These are phyloP conservation scores for Lobosporangium transversale DNA, from an alignment of 192 early-diverging fungal species.

Conservation along the genomic window DNA sequence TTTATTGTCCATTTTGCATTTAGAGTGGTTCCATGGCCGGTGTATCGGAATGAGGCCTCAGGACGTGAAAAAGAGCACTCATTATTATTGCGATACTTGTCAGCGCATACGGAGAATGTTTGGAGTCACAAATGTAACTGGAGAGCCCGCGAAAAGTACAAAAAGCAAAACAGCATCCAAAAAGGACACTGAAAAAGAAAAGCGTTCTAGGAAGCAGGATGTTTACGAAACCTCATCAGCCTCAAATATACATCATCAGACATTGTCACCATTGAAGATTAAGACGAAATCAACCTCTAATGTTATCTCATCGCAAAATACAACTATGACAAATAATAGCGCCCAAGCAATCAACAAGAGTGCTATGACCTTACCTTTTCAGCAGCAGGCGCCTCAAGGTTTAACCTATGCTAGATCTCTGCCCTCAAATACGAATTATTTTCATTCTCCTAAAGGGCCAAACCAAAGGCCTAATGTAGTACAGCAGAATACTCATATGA, in stretches of 20 bases:
- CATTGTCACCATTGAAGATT: constrained; percentile 1
- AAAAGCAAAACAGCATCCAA: constrained; percentile 19
- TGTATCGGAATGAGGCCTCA: constrained; percentile 61
- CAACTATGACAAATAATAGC: neutral
- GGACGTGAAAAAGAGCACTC: constrained; percentile 45
- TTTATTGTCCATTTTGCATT: neutral
- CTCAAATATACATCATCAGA: neutral
- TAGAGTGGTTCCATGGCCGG: constrained; percentile 70
- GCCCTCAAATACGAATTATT: no score
- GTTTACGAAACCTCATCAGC: neutral
- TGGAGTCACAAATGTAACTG: constrained; percentile 9
- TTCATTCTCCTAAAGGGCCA: neutral
- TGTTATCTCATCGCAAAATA: neutral
- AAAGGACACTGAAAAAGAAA: constrained; percentile 24
- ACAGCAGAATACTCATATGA: neutral
- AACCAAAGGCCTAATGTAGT: neutral
- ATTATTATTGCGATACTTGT: constrained; percentile 40
- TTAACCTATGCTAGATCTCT: no score
- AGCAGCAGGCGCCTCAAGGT: no score
- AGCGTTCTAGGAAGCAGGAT: constrained; percentile 6
- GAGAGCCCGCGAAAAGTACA: neutral
- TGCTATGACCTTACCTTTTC: no score
- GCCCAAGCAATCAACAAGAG: no score
- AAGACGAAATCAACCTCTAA: neutral
- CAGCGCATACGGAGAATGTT: constrained; percentile 37